Evolutionary conservation across 148 eudicot genomes (phyloP).

Genomic region (Camellia granthamiana): DNA sequence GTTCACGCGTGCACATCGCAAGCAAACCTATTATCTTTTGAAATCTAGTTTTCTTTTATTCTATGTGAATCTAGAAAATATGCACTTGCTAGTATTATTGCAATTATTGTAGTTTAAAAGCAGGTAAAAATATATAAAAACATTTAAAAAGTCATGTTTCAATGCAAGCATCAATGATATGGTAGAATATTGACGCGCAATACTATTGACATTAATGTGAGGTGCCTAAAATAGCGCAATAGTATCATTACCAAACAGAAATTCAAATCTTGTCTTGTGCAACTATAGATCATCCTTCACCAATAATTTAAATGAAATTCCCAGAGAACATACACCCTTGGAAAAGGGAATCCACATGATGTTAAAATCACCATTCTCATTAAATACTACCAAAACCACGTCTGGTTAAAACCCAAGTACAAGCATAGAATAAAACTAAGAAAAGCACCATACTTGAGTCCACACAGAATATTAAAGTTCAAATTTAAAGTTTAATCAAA

Average conservation of each 20-base stretch:
- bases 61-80: neutral
- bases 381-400: neutral
- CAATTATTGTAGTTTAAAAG: neutral
- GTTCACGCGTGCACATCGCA: neutral
- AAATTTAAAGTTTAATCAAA: constrained; percentile 7
- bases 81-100: neutral
- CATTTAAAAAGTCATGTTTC: neutral
- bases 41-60: neutral
- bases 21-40: neutral
- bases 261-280: neutral
- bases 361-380: too few species aligned
- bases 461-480: neutral
- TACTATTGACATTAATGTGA: neutral
- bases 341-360: neutral
- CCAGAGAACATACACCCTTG: neutral
- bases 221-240: neutral
- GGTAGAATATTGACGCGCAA: neutral
- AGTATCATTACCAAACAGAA: neutral
- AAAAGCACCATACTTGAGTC: neutral
- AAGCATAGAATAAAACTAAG: neutral
- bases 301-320: neutral
- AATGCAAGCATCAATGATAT: neutral
- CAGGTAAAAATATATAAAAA: neutral
- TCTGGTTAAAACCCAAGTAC: neutral
- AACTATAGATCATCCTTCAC: neutral